phyloP scores from a whole-genome alignment of 208 protist genomes.

The Crithidia sp. region DNA sequence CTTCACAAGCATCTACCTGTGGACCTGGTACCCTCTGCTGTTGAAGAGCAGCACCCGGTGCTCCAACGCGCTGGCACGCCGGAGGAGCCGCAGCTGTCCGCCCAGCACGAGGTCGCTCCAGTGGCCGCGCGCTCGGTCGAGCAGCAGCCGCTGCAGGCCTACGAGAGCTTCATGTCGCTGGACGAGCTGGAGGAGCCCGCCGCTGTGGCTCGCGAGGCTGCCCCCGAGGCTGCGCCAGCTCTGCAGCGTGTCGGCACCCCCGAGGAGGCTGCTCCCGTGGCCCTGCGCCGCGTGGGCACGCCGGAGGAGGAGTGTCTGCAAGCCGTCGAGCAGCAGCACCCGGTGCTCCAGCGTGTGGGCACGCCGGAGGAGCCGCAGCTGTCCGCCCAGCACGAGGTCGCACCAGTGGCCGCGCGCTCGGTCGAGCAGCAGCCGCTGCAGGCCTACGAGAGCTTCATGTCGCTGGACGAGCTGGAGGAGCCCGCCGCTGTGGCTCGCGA shows the following conservation, averaged over 20 bases:
- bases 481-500: background rate
- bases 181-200: slow-evolving; percentile 1
- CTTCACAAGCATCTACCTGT: slow-evolving; percentile 17
- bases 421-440: background rate
- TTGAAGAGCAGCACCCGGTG: no score
- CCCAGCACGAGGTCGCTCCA: background rate
- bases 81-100: background rate
- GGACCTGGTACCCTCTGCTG: background rate
- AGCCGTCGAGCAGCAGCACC: no score
- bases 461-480: slow-evolving; percentile 9
- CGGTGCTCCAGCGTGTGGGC: background rate
- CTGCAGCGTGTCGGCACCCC: background rate
- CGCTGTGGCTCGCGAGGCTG: background rate
- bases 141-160: background rate
- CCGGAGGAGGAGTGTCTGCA: background rate
- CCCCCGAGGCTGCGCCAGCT: background rate
- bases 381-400: background rate
- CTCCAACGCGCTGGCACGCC: background rate
- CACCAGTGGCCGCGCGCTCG: background rate
- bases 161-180: slow-evolving; percentile 28
- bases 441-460: slow-evolving; percentile 27
- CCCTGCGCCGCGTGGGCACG: background rate
- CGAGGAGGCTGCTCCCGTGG: background rate
- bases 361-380: background rate
- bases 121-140: background rate